Percentiles rank a stretch among this genome's conserved stretches.
Evolutionary conservation across 2,329 filamentous ascomycete species (phyloP).

Genomic region (Lasiodiplodia sp.): DNA sequence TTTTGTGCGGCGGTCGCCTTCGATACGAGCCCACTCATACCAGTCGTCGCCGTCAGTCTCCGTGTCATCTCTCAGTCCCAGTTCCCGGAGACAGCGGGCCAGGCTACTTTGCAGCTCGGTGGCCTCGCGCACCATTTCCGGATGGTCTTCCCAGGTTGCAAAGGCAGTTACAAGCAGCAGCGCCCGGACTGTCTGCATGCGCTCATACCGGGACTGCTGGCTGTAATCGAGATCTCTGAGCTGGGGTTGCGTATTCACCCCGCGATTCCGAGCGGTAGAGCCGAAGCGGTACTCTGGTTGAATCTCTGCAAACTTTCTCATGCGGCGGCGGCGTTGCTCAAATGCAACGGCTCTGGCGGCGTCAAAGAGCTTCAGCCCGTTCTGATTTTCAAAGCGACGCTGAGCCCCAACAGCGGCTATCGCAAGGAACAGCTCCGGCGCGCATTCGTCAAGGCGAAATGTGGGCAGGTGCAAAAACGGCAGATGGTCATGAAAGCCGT

Average conservation of each 20-base stretch:
- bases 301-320: conserved; percentile 37
- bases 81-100: conserved; percentile 35
- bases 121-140: conserved; percentile 41
- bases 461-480: conserved; percentile 45
- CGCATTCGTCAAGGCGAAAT: conserved; percentile 41
- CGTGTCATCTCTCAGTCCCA: conserved; percentile 38
- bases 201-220: conserved; percentile 37
- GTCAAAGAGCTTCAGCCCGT: conserved; percentile 40
- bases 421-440: conserved; percentile 42
- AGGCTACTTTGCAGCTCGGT: conserved; percentile 37
- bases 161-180: conserved; percentile 42
- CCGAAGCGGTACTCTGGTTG: neutral
- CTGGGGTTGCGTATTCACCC: conserved; percentile 33
- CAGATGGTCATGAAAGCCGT: conserved; percentile 44
- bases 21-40: conserved; percentile 41
- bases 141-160: conserved; percentile 42
- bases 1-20: conserved; percentile 42
- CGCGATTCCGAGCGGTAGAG: conserved; percentile 31
- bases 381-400: conserved; percentile 43
- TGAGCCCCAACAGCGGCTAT: conserved; percentile 45
- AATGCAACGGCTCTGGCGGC: conserved; percentile 42
- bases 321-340: conserved; percentile 36
- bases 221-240: conserved; percentile 28
- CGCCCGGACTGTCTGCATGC: conserved; percentile 40
- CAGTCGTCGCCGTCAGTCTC: conserved; percentile 37